Conservation (phyloP, 495 filamentous ascomycete species). For the Aspergillus carlsbadensis region DNA sequence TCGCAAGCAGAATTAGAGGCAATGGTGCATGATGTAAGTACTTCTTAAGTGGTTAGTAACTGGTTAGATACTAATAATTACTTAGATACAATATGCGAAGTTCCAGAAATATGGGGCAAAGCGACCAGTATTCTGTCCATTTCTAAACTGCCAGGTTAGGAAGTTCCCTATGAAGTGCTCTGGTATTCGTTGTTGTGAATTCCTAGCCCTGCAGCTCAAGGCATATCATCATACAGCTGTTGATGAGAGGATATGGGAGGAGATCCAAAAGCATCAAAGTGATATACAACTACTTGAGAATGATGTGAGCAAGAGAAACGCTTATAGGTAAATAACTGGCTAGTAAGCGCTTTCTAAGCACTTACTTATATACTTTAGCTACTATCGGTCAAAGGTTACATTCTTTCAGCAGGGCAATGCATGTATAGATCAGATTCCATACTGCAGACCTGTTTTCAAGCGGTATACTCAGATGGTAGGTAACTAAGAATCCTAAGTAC, state of each 20-base stretch:
- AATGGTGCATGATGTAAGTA: conserved; percentile 5
- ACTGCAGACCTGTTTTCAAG: neutral
- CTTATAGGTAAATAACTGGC: conserved; percentile 6
- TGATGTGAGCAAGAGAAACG: conserved; percentile 7
- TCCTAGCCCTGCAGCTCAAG: neutral
- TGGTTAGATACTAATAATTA: neutral
- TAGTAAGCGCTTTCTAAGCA: neutral
- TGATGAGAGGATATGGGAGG: conserved; percentile 2
- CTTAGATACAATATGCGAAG: conserved; percentile 15
- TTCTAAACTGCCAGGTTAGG: neutral
- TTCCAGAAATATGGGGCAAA: neutral
- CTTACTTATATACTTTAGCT: conserved; percentile 6
- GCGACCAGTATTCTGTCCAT: neutral
- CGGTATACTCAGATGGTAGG: neutral
- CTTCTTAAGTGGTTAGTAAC: conserved; percentile 1
- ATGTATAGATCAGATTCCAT: conserved; percentile 5
- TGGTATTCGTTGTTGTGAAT: conserved; percentile 10
- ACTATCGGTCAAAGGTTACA: conserved; percentile 5
- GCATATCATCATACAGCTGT: conserved; percentile 8
- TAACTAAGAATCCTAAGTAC: neutral
- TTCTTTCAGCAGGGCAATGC: conserved; percentile 9
- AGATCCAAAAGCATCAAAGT: neutral
- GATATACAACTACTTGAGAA: neutral
- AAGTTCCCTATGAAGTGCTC: conserved; percentile 14
- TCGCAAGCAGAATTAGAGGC: conserved; percentile 4